Percentiles rank a stretch among this genome's conserved stretches.
Conservation (phyloP, 2,329 filamentous ascomycete genomes). For the Penicillium sp. region DNA sequence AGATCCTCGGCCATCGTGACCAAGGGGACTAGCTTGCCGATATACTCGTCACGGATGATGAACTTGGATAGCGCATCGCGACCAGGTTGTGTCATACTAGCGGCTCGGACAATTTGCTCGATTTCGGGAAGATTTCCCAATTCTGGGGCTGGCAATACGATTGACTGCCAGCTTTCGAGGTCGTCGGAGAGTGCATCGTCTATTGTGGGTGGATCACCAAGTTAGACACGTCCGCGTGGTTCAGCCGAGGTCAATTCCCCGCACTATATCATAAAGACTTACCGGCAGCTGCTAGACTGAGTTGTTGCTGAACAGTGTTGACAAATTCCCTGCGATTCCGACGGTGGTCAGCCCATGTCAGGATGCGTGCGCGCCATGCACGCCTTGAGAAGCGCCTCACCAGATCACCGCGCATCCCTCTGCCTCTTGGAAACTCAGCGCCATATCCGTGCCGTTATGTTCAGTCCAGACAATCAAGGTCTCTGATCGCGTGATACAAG, state of each 20-base stretch:
- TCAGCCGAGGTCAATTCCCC: background rate
- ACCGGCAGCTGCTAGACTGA: slow-evolving; percentile 68
- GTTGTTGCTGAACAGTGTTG: slow-evolving; percentile 77
- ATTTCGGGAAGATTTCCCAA: slow-evolving; percentile 84
- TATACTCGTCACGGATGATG: slow-evolving; percentile 83
- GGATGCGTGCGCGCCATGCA: slow-evolving; percentile 9
- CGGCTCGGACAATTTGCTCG: slow-evolving; percentile 78
- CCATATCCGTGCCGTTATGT: slow-evolving; percentile 90
- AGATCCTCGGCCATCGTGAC: slow-evolving; percentile 90
- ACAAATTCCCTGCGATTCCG: slow-evolving; percentile 77
- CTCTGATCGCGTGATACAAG: slow-evolving; percentile 59
- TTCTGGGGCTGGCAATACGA: slow-evolving; percentile 77
- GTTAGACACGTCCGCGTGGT: slow-evolving; percentile 5
- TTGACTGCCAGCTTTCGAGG: slow-evolving; percentile 71
- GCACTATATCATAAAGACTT: slow-evolving; percentile 23
- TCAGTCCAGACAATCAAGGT: slow-evolving; percentile 99
- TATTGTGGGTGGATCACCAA: slow-evolving; percentile 32
- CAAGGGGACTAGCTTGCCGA: slow-evolving; percentile 81
- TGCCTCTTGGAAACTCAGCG: slow-evolving; percentile 94
- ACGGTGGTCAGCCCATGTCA: slow-evolving; percentile 26
- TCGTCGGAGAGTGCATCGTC: slow-evolving; percentile 92
- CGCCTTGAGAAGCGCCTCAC: slow-evolving; percentile 51
- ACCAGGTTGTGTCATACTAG: slow-evolving; percentile 73
- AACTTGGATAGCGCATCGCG: slow-evolving; percentile 87
- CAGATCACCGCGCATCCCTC: slow-evolving; percentile 93